phyloP scores from a whole-genome alignment of 345 rosid genomes.

The Psidium guajava region DNA sequence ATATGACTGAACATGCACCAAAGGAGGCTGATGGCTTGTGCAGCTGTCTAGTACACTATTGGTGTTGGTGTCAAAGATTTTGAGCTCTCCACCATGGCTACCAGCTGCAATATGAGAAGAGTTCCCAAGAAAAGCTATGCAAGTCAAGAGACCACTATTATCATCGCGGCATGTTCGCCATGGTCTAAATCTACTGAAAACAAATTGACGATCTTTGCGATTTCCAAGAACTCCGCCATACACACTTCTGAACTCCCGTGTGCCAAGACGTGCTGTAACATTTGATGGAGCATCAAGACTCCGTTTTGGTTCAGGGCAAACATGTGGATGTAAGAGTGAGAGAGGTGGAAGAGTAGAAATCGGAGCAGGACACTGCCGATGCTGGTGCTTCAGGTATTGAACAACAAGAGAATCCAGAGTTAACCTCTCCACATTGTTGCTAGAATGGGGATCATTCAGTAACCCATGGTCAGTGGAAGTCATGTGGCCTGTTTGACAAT shows the following conservation, averaged over 20 bases:
- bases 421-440: conserved; percentile 52
- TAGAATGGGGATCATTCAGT: conserved; percentile 43
- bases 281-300: conserved; percentile 84
- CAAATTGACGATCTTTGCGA: conserved; percentile 90
- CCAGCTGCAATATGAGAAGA: conserved; percentile 82
- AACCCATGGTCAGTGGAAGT: conserved; percentile 38
- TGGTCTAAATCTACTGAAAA: conserved; percentile 90
- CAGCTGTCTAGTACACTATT: conserved; percentile 60
- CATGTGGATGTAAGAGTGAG: conserved; percentile 86
- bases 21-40: conserved; percentile 67
- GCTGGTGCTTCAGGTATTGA: conserved; percentile 95
- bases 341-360: conserved; percentile 96
- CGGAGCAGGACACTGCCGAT: conserved; percentile 98
- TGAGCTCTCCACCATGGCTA: conserved; percentile 77
- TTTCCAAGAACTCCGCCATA: conserved; percentile 90
- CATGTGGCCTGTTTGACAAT: conserved; percentile 26
- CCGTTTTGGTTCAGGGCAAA: conserved; percentile 93
- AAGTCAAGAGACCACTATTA: conserved; percentile 63
- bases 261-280: conserved; percentile 78
- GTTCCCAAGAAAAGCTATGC: conserved; percentile 68
- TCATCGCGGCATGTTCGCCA: conserved; percentile 97
- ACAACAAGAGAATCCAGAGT: conserved; percentile 80
- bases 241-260: conserved; percentile 63
- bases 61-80: conserved; percentile 61
- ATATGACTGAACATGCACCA: conserved; percentile 64